Evolutionary conservation across 1,284 basidiomycete species (phyloP).

Genomic region (Agroathelia rolfsii): DNA sequence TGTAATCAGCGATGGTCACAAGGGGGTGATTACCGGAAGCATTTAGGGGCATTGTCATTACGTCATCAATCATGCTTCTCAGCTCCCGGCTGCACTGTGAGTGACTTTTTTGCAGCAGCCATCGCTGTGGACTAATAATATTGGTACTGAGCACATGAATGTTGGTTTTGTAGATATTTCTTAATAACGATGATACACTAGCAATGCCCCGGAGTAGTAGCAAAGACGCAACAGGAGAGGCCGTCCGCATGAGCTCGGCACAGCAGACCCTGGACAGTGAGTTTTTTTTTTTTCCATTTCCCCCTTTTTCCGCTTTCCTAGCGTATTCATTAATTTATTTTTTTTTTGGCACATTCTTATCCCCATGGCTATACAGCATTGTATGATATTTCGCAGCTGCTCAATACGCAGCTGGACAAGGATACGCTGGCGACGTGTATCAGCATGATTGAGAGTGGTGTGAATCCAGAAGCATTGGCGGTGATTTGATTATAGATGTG

Average conservation of each 20-base stretch:
- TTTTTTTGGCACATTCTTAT: constrained; percentile 4
- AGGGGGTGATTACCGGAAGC: too few species aligned
- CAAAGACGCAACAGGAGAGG: constrained; percentile 33
- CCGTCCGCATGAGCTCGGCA: constrained; percentile 59
- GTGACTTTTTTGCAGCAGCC: too few species aligned
- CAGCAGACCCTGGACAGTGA: constrained; percentile 74
- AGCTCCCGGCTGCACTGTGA: too few species aligned
- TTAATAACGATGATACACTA: too few species aligned
- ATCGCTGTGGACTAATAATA: too few species aligned
- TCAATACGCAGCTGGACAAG: constrained; percentile 75
- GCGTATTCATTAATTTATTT: constrained; percentile 1
- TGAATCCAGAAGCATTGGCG: constrained; percentile 78
- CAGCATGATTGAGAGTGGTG: constrained; percentile 76
- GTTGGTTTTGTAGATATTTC: too few species aligned
- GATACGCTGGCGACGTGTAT: constrained; percentile 78
- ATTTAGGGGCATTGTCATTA: too few species aligned
- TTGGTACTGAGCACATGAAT: too few species aligned
- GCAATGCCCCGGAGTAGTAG: not conserved
- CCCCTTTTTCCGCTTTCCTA: not conserved
- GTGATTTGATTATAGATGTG: constrained; percentile 33
- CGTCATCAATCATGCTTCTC: too few species aligned
- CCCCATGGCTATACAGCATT: constrained; percentile 38
- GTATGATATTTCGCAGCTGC: constrained; percentile 71
- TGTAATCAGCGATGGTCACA: too few species aligned
- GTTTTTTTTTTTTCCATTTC: constrained; percentile 18